phyloP scores from a whole-genome alignment of 345 rosid genomes.

The Trapa bicornis region DNA sequence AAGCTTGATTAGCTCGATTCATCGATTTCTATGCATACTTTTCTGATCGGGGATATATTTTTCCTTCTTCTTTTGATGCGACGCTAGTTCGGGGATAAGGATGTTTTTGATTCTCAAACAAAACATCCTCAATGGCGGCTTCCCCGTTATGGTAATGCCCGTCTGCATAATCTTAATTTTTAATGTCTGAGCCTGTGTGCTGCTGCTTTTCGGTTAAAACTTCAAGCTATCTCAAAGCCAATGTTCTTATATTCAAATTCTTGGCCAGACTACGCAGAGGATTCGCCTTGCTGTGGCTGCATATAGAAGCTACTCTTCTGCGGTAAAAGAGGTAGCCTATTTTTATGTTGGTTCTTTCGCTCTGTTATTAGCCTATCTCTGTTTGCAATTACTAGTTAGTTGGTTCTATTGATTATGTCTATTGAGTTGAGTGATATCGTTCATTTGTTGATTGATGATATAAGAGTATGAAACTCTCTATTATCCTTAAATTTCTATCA shows the following conservation, averaged over 20 bases:
- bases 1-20: too few relatives aligned
- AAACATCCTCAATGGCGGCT: conserved; percentile 30
- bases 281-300: conserved; percentile 40
- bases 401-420: too few relatives aligned
- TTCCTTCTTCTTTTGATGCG: too few relatives aligned
- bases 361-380: background rate
- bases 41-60: too few relatives aligned
- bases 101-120: conserved; percentile 58
- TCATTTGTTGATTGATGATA: background rate
- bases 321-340: conserved; percentile 42
- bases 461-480: background rate
- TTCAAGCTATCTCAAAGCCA: background rate
- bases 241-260: conserved; percentile 15
- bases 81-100: background rate
- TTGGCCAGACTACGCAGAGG: conserved; percentile 25
- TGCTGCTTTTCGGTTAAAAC: background rate
- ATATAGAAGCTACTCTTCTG: conserved; percentile 52
- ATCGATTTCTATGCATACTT: too few relatives aligned
- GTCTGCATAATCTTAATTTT: background rate
- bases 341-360: background rate
- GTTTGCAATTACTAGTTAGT: too few relatives aligned
- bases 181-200: too few relatives aligned
- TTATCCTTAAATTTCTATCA: background rate
- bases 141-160: conserved; percentile 14
- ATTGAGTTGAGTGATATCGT: too few relatives aligned